Base-by-base conservation (phyloP, 768 basidiomycete genomes). In the Mycena vulgaris region DNA sequence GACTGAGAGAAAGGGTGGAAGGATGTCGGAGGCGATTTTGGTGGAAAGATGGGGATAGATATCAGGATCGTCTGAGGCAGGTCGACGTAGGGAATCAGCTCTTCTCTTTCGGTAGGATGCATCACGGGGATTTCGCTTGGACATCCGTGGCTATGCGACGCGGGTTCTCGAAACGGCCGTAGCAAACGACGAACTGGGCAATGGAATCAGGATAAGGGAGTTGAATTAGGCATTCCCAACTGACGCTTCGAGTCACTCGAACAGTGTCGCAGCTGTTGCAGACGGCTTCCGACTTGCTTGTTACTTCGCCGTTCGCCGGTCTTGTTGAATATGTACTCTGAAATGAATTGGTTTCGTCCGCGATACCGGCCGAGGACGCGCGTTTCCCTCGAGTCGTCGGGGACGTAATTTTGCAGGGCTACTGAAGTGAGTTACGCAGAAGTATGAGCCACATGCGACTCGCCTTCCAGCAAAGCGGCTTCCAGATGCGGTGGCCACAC, bases 271-370 rank as follows among this genome's bases (percentile, higher is more conserved):
- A 66, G 31, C 25, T 66, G 64, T 27, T 66, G 64, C 10, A 66
- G 56, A 7, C 86, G 85, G 75, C 83, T 85, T 65, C 87, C 86
- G 47, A 88, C 86, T 75, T 87, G 86, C 68, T 87, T 87, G 51
- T 84, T 78, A 17, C 86, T 84, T 70, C 86, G 81, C 53, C 78
- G 79, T 72, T 85, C 81, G 16, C 87, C 85, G 3, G 86, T 88
- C 35, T 75, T 77, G 9, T 73, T 78, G 77, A 79, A 81, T 75
- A 87, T 87, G 77, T 87, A 84, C 63, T 87, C 83, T 65, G 86
- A 84, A 70, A 87, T 85, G 78, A 87, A 88, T 57, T n/a, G 83
- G 80, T 88, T 87, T 65, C 86, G 84, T 78, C 84, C 84, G 27
- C 86, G 87, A 71, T 83, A 86, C 60, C 87, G 81, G 25, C 83